Evolutionary conservation across 805 yeast genomes (phyloP), one percentile per base, ranked within the genome.

Genomic region (Schwanniomyces yamadae): DNA sequence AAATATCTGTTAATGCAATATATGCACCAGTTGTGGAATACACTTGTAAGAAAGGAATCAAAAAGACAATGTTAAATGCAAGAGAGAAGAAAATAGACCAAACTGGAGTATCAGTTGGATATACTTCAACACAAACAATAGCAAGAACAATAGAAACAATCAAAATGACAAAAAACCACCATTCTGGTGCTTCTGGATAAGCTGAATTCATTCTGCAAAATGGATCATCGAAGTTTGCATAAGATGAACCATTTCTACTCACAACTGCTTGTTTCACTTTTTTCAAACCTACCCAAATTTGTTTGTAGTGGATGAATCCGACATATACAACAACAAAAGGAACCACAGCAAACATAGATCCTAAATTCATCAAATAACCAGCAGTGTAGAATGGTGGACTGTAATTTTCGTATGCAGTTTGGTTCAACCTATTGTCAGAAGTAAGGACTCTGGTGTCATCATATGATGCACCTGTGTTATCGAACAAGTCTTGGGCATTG

Each of bases 251-350:
- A 64, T 59, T 64, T 64, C 49, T 77, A 80, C 12, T 75, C 72
- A 52, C 52, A 46, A 17, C 41, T 42, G 49, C 41, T 43, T 37
- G 38, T 42, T 28, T 39, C 31, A 25, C 36, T 31, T 36, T 39
- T 42, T 24, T 34, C 11, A 34, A 29, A 10, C 38, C 38, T 9
- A 15, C 14, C 28, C 22, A 21, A 63, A 12, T 49, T 63, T 69
- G 18, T 45, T 38, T 15, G 50, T 28, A 37, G 52, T 82, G 84
- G 12, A 73, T 66, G 35, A 83, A 61, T 5, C 82, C 72, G 57
- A 63, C 67, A 48, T 52, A 66, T 57, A 36, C 84, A 84, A 47
- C 80, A 8, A 63, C 62, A 18, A 57, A 37, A 42, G 34, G 37
- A 26, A 34, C 32, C 7, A 23, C 38, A 12, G 45, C 48, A 28